A percentile compares a stretch with the other conserved stretches of the same genome.
These are phyloP conservation scores for Claviceps lovelessii DNA, from an alignment of 2,329 filamentous ascomycete species.

Conservation along the genomic window DNA sequence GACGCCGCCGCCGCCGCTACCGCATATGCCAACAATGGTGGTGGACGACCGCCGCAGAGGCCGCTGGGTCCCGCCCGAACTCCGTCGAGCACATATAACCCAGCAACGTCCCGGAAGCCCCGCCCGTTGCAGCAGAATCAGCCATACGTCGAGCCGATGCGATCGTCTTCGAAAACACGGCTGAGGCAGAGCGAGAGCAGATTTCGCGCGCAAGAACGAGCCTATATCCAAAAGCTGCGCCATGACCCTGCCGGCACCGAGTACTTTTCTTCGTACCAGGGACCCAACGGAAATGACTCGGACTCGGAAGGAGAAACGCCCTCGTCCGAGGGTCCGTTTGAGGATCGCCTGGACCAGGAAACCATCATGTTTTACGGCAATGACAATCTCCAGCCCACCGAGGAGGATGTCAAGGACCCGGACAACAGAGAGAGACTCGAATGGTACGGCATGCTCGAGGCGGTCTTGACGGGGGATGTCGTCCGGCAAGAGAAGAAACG, in stretches of 20 bases:
- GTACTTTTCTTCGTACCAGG: constrained; percentile 58
- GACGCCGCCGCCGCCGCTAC: constrained; percentile 14
- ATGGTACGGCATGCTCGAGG: constrained; percentile 96
- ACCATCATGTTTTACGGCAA: constrained; percentile 86
- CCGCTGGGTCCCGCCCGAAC: constrained; percentile 57
- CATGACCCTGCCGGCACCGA: constrained; percentile 46
- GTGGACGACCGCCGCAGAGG: constrained; percentile 44
- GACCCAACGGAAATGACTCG: constrained; percentile 54
- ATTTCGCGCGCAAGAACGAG: constrained; percentile 61
- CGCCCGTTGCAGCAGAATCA: constrained; percentile 19
- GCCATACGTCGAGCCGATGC: constrained; percentile 29
- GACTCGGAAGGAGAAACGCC: constrained; percentile 87
- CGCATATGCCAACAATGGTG: constrained; percentile 18
- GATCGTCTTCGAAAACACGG: constrained; percentile 39
- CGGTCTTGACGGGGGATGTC: constrained; percentile 89
- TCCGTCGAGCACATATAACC: constrained; percentile 68
- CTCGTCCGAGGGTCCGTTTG: constrained; percentile 67
- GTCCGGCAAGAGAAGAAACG: constrained; percentile 97
- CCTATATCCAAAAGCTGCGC: constrained; percentile 82
- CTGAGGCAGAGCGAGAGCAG: constrained; percentile 29
- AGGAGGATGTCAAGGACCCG: constrained; percentile 80
- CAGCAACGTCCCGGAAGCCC: constrained; percentile 42
- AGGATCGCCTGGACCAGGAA: constrained; percentile 82
- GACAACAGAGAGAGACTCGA: constrained; percentile 81
- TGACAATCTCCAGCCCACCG: constrained; percentile 73